A percentile compares a stretch with the other conserved stretches of the same genome.
phyloP scores from a whole-genome alignment of 306 rosid species.

The Dryas drummondii region DNA sequence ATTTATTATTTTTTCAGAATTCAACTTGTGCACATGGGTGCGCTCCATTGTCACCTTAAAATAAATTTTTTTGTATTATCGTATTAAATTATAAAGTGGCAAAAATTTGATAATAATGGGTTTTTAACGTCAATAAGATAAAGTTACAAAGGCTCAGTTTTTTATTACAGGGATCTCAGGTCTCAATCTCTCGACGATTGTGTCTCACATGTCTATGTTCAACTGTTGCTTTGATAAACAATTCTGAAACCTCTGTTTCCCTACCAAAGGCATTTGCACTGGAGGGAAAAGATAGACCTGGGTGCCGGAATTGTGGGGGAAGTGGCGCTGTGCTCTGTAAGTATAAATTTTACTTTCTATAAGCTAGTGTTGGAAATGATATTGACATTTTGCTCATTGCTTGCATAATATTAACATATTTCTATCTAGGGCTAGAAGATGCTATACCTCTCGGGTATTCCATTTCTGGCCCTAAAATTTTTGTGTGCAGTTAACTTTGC shows the following conservation, averaged over 20 bases:
- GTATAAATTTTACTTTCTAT: conserved; percentile 16
- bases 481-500: background rate
- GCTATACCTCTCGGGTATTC: background rate
- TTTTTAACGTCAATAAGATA: background rate
- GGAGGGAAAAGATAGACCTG: conserved; percentile 60
- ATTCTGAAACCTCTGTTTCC: conserved; percentile 31
- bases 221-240: conserved; percentile 41
- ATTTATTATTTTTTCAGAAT: background rate
- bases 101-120: background rate
- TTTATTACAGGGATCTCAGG: conserved; percentile 42
- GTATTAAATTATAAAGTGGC: background rate
- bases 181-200: conserved; percentile 56
- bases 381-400: background rate
- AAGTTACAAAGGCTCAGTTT: background rate
- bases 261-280: conserved; percentile 47
- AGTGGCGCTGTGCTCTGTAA: conserved; percentile 84
- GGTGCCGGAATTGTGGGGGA: conserved; percentile 84
- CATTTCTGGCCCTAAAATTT: background rate
- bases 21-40: background rate
- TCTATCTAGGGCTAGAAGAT: background rate
- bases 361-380: conserved; percentile 1
- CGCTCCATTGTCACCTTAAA: background rate
- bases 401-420: background rate
- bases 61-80: background rate
- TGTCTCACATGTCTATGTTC: conserved; percentile 77